Evolutionary conservation across 1,284 basidiomycete species (phyloP).

Genomic region (Inonotus hispidus): DNA sequence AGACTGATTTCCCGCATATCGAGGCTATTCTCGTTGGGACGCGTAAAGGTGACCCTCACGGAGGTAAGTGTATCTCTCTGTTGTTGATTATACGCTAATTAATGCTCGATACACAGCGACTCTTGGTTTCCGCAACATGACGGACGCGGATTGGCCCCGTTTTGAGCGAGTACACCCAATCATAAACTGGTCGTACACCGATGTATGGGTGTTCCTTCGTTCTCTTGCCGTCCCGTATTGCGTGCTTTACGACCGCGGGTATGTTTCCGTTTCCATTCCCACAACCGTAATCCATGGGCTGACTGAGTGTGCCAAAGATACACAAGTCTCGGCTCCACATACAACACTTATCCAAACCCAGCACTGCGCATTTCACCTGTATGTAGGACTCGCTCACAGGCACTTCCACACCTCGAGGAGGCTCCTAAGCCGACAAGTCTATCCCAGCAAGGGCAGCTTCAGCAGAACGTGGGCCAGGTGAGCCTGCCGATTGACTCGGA

Average conservation of each 20-base stretch:
- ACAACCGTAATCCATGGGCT: background rate
- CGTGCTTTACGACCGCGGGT: conserved; percentile 88
- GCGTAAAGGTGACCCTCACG: conserved; percentile 85
- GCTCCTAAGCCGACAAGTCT: conserved; percentile 14
- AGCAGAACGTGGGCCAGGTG: background rate
- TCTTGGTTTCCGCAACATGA: conserved; percentile 69
- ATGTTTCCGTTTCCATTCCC: conserved; percentile 23
- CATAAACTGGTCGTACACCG: conserved; percentile 88
- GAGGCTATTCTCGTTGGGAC: conserved; percentile 88
- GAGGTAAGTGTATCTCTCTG: conserved; percentile 51
- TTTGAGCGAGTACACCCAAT: conserved; percentile 95
- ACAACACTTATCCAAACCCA: conserved; percentile 92
- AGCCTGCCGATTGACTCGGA: conserved; percentile 8
- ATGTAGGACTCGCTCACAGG: conserved; percentile 15
- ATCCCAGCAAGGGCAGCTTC: background rate
- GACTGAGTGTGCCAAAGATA: conserved; percentile 50
- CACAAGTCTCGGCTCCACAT: conserved; percentile 93
- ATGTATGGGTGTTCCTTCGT: conserved; percentile 88
- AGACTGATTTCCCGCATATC: conserved; percentile 57
- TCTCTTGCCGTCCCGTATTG: conserved; percentile 82
- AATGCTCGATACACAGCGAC: conserved; percentile 38
- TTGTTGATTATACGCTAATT: background rate
- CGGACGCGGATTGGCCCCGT: conserved; percentile 84
- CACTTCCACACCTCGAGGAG: conserved; percentile 2
- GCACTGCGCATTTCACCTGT: conserved; percentile 47